phyloP scores from a whole-genome alignment of 805 yeast genomes.

The Candida quercuum region DNA sequence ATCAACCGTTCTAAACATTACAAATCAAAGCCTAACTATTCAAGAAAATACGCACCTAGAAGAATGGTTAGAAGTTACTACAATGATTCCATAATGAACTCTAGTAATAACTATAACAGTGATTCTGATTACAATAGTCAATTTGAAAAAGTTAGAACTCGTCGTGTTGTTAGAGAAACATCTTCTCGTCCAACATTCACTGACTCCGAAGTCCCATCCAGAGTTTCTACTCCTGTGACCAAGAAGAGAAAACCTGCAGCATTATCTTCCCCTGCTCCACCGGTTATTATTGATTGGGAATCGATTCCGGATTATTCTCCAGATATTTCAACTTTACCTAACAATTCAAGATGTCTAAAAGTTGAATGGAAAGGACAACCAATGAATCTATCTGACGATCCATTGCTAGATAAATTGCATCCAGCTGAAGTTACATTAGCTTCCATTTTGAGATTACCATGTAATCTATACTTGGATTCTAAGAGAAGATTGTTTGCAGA shows the following conservation, averaged over 20 bases:
- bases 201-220: conserved; percentile 23
- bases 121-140: conserved; percentile 28
- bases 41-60: conserved; percentile 22
- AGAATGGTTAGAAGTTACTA: conserved; percentile 12
- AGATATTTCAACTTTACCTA: conserved; percentile 57
- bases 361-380: conserved; percentile 99
- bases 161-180: conserved; percentile 44
- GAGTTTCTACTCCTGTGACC: conserved; percentile 26
- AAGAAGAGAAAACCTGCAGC: conserved; percentile 38
- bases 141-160: conserved; percentile 51
- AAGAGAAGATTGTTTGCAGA: conserved; percentile 85
- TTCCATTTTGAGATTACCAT: conserved; percentile 82
- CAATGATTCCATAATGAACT: conserved; percentile 10
- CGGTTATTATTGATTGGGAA: conserved; percentile 58
- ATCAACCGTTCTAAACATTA: conserved; percentile 17
- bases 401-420: conserved; percentile 66
- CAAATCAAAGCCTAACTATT: conserved; percentile 19
- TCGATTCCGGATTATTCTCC: conserved; percentile 84
- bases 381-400: conserved; percentile 81
- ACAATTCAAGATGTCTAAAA: conserved; percentile 63
- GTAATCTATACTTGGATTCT: conserved; percentile 75
- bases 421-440: conserved; percentile 90
- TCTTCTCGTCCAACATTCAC: conserved; percentile 17
- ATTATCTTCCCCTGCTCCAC: conserved; percentile 37
- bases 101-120: conserved; percentile 27